A percentile compares a stretch with the other conserved stretches of the same genome.
Conservation (phyloP, 2,329 filamentous ascomycete species). For the Neoarthrinium moseri region DNA sequence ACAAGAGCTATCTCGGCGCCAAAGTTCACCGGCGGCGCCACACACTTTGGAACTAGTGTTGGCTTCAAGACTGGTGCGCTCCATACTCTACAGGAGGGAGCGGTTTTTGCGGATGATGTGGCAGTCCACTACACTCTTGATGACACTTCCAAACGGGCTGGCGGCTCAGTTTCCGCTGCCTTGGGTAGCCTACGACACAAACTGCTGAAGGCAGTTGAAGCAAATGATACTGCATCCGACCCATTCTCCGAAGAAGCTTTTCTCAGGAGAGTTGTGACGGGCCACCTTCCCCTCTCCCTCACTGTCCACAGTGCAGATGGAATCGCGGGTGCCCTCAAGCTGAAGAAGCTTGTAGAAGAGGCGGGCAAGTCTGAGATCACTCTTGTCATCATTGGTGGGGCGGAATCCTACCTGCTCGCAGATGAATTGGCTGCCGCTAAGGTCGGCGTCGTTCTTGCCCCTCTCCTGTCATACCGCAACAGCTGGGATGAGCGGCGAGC, state of each 20-base stretch:
- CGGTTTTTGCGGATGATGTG: constrained; percentile 53
- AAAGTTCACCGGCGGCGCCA: constrained; percentile 36
- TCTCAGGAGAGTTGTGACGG: constrained; percentile 52
- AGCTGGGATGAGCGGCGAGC: constrained; percentile 63
- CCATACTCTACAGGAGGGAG: constrained; percentile 44
- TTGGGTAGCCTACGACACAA: constrained; percentile 52
- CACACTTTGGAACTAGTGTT: constrained; percentile 56
- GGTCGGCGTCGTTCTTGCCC: constrained; percentile 60
- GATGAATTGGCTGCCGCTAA: constrained; percentile 53
- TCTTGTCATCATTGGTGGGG: constrained; percentile 60
- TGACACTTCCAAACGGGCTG: constrained; percentile 40
- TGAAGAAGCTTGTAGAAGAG: constrained; percentile 57
- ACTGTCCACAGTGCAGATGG: constrained; percentile 62
- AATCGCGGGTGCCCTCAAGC: constrained; percentile 56
- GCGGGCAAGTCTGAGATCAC: constrained; percentile 34
- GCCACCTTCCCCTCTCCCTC: constrained; percentile 53
- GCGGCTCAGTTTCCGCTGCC: constrained; percentile 50
- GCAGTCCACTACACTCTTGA: constrained; percentile 60
- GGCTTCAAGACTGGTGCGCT: constrained; percentile 54
- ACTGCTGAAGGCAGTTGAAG: constrained; percentile 49
- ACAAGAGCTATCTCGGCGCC: constrained; percentile 60
- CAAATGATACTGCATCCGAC: constrained; percentile 34
- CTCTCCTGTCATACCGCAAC: constrained; percentile 52
- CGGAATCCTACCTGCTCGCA: constrained; percentile 62
- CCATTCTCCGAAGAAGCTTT: constrained; percentile 48